phyloP scores from a whole-genome alignment of 306 rosid species.

The Cicer yamashitae region DNA sequence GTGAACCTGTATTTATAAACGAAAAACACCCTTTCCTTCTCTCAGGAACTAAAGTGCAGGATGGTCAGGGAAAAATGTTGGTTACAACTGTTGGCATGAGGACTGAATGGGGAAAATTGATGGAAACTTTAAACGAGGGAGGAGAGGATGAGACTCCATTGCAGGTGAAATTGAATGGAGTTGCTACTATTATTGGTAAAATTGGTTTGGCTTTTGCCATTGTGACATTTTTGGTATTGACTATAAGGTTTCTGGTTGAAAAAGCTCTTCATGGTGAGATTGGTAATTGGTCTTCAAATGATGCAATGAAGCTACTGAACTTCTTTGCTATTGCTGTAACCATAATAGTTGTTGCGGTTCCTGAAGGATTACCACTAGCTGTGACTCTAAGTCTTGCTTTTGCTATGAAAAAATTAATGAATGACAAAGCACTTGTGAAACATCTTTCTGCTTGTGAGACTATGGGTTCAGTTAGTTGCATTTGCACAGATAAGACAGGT shows the following conservation, averaged over 20 bases:
- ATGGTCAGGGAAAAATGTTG: constrained; percentile 91
- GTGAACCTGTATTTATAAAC: constrained; percentile 69
- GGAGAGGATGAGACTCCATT: constrained; percentile 99
- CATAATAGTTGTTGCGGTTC: constrained; percentile 95
- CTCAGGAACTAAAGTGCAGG: constrained; percentile 95
- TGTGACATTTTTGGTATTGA: constrained; percentile 74
- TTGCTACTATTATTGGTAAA: constrained; percentile 92
- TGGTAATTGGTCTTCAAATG: constrained; percentile 74
- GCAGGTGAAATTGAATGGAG: constrained; percentile 97
- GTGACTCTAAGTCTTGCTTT: constrained; percentile 98
- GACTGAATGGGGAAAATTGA: constrained; percentile 99
- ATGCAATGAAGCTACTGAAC: constrained; percentile 71
- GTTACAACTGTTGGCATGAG: constrained; percentile 96
- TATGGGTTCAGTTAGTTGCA: constrained; percentile 96
- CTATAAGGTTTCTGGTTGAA: constrained; percentile 63
- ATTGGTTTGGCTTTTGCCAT: constrained; percentile 86
- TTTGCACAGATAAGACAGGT: constrained; percentile 98
- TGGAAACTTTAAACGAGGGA: constrained; percentile 90
- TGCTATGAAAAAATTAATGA: constrained; percentile 95
- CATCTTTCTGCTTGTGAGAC: constrained; percentile 98
- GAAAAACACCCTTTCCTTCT: constrained; percentile 86
- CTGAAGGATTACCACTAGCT: constrained; percentile 96
- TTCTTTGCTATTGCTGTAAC: constrained; percentile 93
- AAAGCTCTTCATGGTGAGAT: constrained; percentile 61
- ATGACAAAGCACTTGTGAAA: constrained; percentile 87